A percentile compares a stretch with the other conserved stretches of the same genome.
phyloP scores from a whole-genome alignment of 1,284 basidiomycete species.

The Golubevia pallescens region DNA sequence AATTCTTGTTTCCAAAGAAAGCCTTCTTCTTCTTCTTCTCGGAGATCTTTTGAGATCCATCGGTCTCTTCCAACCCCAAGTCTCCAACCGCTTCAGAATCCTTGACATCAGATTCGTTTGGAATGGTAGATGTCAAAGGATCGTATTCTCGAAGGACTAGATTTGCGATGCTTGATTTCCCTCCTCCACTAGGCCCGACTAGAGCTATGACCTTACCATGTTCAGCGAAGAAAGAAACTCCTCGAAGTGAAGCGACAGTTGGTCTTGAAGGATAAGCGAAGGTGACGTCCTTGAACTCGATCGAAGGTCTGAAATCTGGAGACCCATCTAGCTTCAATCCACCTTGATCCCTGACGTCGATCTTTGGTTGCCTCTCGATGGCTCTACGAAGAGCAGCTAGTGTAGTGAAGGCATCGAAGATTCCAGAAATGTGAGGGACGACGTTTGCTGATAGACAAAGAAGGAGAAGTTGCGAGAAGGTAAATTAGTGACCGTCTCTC shows the following conservation, averaged over 20 bases:
- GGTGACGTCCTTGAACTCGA: constrained; percentile 49
- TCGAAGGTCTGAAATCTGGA: constrained; percentile 24
- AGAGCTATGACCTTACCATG: constrained; percentile 53
- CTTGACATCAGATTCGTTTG: not conserved
- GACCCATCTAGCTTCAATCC: constrained; percentile 21
- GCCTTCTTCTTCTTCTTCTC: not conserved
- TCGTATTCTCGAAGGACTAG: constrained; percentile 58
- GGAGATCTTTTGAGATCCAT: not conserved
- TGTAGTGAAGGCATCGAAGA: constrained; percentile 42
- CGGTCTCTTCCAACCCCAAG: not conserved
- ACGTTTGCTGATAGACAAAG: constrained; percentile 27
- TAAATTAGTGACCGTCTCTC: not conserved
- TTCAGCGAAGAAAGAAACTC: constrained; percentile 38
- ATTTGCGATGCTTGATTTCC: constrained; percentile 56
- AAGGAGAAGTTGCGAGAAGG: not conserved
- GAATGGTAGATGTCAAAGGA: constrained; percentile 38
- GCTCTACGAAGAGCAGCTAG: constrained; percentile 36
- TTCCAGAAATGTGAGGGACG: constrained; percentile 46
- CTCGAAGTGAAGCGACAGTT: constrained; percentile 32
- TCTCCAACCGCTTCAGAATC: not conserved
- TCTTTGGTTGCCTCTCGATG: constrained; percentile 52
- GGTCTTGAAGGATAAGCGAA: constrained; percentile 58
- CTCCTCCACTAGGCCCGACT: constrained; percentile 55
- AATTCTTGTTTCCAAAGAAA: constrained; percentile 3
- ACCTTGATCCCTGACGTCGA: constrained; percentile 42